Base-by-base conservation (phyloP, 2,329 filamentous ascomycete genomes). In the Neonectria punicea region DNA sequence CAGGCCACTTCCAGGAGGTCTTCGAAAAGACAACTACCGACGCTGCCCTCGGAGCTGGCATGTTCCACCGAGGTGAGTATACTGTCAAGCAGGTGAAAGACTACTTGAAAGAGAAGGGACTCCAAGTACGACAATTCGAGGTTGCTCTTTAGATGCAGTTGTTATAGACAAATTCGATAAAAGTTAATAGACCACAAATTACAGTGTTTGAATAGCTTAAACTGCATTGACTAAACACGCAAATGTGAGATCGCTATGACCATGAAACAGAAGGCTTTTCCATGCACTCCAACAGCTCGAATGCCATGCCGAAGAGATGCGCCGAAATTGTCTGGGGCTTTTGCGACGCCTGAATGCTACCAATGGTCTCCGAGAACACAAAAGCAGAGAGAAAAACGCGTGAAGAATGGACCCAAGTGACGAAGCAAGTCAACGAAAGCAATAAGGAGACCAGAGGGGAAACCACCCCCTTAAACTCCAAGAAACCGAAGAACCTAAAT, bases 61-160 rank as follows among this genome's bases (percentile, higher is more conserved):
- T 99, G 91, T 99, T 99, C 81, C 96, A 99, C 82, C 85, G 96
- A 53, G 93, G 92, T 41, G 95, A 99, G 82, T 99, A 95, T 80
- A 97, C 94, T 0, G 95, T 99, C 16, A 90, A 90, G 78, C 90
- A 98, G 75, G 96, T 99, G 53, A 99, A 99, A 81, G 91, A 97
- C 64, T 87, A 92, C 75, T 80, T 99, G 64, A 84, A 85, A 25
- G 84, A 86, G 39, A 88, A 90, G 75, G 93, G 93, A 0, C 84
- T 97, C 63, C 79, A 93, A 62, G 91, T 98, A n/a, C 87, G 96
- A 67, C 87, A 89, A 63, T 93, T 92, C 74, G 95, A 98, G 72
- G 85, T 85, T 1, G 83, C 82, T 18, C 58, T 66, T 44, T 72
- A 68, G 39, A 56, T 41, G 36, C 20, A 36, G 43, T 10, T 34